A percentile compares a stretch with the other conserved stretches of the same genome.
These are phyloP conservation scores for Alternaria arborescens DNA, from an alignment of 2,329 filamentous ascomycete genomes.

Conservation along the genomic window DNA sequence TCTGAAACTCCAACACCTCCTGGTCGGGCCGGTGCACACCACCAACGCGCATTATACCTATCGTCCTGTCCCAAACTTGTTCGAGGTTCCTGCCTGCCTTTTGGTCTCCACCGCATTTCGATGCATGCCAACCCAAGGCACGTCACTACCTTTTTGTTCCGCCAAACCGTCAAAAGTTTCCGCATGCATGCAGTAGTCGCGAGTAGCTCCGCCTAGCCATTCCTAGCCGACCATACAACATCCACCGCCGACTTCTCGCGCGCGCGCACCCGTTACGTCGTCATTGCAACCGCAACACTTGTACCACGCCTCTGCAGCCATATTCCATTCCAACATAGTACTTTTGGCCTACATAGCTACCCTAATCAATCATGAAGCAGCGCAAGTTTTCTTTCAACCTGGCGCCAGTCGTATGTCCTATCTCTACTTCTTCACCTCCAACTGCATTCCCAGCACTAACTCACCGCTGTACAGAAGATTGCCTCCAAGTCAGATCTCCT, in stretches of 20 bases:
- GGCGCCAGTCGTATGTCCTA: slow-evolving; percentile 51
- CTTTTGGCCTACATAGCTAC: background rate
- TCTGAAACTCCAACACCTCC: slow-evolving; percentile 31
- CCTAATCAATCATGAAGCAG: slow-evolving; percentile 43
- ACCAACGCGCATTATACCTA: slow-evolving; percentile 9
- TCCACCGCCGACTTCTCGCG: background rate
- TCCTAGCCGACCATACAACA: slow-evolving; percentile 14
- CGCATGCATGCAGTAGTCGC: slow-evolving; percentile 5
- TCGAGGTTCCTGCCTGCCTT: slow-evolving; percentile 1
- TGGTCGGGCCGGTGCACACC: slow-evolving; percentile 13
- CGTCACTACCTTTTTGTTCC: background rate
- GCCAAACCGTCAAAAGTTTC: background rate
- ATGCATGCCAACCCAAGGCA: slow-evolving; percentile 4
- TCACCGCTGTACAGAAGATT: slow-evolving; percentile 41
- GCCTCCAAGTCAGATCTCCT: slow-evolving; percentile 41
- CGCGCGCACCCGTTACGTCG: slow-evolving; percentile 7
- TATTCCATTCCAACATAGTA: background rate
- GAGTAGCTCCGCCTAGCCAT: slow-evolving; percentile 13
- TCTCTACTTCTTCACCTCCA: slow-evolving; percentile 1
- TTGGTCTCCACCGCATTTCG: background rate
- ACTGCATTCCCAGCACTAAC: background rate
- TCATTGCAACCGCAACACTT: slow-evolving; percentile 1
- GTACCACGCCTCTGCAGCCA: background rate
- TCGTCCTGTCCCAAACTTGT: slow-evolving; percentile 5
- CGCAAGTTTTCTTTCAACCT: slow-evolving; percentile 57